Conservation (phyloP, 2,329 filamentous ascomycete species). For the Penicillium sp. region DNA sequence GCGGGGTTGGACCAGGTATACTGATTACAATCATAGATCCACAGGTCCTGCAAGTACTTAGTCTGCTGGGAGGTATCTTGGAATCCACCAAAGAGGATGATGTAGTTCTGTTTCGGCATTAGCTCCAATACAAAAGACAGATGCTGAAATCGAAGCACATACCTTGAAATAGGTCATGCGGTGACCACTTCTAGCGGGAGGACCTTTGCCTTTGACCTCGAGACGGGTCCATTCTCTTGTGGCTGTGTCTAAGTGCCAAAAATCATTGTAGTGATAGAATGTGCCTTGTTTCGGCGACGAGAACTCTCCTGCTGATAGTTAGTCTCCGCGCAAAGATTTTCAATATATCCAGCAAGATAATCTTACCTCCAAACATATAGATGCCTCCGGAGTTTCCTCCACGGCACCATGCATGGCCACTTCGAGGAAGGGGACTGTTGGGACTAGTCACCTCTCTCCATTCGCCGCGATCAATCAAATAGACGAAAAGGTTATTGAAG, state of each 20-base stretch:
- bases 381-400: slow-evolving; percentile 81
- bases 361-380: slow-evolving; percentile 78
- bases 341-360: neutral
- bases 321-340: neutral
- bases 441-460: slow-evolving; percentile 90
- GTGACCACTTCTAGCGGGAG: slow-evolving; percentile 84
- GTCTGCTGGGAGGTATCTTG: slow-evolving; percentile 95
- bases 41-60: slow-evolving; percentile 88
- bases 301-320: slow-evolving; percentile 66
- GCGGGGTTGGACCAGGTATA: slow-evolving; percentile 80
- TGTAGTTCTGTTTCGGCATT: slow-evolving; percentile 64
- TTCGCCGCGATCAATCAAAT: slow-evolving; percentile 78
- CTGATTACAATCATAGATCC: slow-evolving; percentile 89
- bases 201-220: slow-evolving; percentile 70
- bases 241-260: slow-evolving; percentile 85
- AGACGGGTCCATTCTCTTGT: slow-evolving; percentile 88
- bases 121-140: neutral
- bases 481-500: slow-evolving; percentile 66
- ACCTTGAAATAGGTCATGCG: slow-evolving; percentile 92
- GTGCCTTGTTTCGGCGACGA: slow-evolving; percentile 95
- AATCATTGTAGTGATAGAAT: slow-evolving; percentile 99
- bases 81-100: slow-evolving; percentile 93
- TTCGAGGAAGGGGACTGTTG: slow-evolving; percentile 85
- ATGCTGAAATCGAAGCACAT: neutral
- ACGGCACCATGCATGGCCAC: slow-evolving; percentile 91